Conservation (phyloP, 345 rosid species). For the Brassica rapa region DNA sequence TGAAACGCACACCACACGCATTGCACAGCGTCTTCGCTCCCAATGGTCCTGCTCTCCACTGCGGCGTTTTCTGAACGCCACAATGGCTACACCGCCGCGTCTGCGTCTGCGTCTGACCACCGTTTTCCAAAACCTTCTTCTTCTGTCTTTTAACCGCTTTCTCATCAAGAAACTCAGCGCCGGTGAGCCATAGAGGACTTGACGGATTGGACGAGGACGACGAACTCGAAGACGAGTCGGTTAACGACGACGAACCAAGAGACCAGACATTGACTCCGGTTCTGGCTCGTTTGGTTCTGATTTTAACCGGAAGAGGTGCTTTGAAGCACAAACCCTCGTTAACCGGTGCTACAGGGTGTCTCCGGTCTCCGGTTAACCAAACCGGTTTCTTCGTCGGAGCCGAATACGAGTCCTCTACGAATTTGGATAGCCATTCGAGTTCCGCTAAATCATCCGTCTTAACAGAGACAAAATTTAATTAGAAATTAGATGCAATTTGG, state of each 20-base stretch:
- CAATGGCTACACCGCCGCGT: slow-evolving; percentile 46
- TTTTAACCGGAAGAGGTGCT: slow-evolving; percentile 55
- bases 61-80: slow-evolving; percentile 42
- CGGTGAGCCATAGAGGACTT: slow-evolving; percentile 27
- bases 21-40: slow-evolving; percentile 53
- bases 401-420: slow-evolving; percentile 72
- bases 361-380: slow-evolving; percentile 20
- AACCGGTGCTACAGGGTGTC: slow-evolving; percentile 34
- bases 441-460: slow-evolving; percentile 72
- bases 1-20: slow-evolving; percentile 51
- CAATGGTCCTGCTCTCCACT: slow-evolving; percentile 48
- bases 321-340: slow-evolving; percentile 7
- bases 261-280: slow-evolving; percentile 60
- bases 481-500: not conserved
- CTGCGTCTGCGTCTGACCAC: slow-evolving; percentile 27
- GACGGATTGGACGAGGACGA: slow-evolving; percentile 22
- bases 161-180: slow-evolving; percentile 16
- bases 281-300: slow-evolving; percentile 68
- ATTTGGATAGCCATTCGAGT: slow-evolving; percentile 86
- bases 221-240: slow-evolving; percentile 41
- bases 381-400: slow-evolving; percentile 42
- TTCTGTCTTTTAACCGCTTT: slow-evolving; percentile 11
- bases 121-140: slow-evolving; percentile 29
- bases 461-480: not conserved
- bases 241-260: slow-evolving; percentile 45